phyloP scores from a whole-genome alignment of 257 asterid species.

The Penstemon newberryi region DNA sequence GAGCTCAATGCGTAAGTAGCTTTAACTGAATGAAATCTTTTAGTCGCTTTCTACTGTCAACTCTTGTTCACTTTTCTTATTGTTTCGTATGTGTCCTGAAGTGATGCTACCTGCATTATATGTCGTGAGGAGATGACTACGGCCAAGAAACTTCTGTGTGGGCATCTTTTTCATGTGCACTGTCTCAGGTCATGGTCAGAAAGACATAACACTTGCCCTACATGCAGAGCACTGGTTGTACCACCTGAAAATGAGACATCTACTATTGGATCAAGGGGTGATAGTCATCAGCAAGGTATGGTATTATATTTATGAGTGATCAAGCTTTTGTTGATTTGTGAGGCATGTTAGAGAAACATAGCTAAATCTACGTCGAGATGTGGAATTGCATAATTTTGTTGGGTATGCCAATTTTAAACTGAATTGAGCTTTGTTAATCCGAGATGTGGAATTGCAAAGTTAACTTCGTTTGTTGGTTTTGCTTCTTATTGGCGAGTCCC shows the following conservation, averaged over 20 bases:
- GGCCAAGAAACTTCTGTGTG: slow-evolving; percentile 92
- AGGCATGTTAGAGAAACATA: slow-evolving; percentile 9
- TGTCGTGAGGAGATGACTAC: slow-evolving; percentile 98
- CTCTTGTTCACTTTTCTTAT: slow-evolving; percentile 18
- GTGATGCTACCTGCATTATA: slow-evolving; percentile 91
- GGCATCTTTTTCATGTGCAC: slow-evolving; percentile 93
- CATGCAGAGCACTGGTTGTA: slow-evolving; percentile 94
- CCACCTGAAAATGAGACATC: slow-evolving; percentile 75
- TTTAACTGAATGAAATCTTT: slow-evolving; percentile 7
- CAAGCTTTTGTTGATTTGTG: slow-evolving; percentile 7
- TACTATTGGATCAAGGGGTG: slow-evolving; percentile 51
- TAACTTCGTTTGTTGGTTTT: slow-evolving; percentile 10
- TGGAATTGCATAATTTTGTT: not conserved
- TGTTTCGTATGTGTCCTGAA: slow-evolving; percentile 44
- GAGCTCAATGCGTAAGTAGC: slow-evolving; percentile 69
- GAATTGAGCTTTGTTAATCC: slow-evolving; percentile 2
- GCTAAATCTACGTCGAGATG: slow-evolving; percentile 4
- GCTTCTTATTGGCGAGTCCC: slow-evolving; percentile 8
- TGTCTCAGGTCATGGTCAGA: slow-evolving; percentile 98
- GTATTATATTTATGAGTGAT: slow-evolving; percentile 5
- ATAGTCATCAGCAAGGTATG: slow-evolving; percentile 65
- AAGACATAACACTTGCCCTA: slow-evolving; percentile 94
- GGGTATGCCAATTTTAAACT: slow-evolving; percentile 1
- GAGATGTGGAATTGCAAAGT: slow-evolving; percentile 8
- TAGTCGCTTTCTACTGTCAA: slow-evolving; percentile 22